Evolutionary conservation across 257 asterid species (phyloP), one percentile per base, ranked within the genome.

Genomic region (Solanum gandarillasii): DNA sequence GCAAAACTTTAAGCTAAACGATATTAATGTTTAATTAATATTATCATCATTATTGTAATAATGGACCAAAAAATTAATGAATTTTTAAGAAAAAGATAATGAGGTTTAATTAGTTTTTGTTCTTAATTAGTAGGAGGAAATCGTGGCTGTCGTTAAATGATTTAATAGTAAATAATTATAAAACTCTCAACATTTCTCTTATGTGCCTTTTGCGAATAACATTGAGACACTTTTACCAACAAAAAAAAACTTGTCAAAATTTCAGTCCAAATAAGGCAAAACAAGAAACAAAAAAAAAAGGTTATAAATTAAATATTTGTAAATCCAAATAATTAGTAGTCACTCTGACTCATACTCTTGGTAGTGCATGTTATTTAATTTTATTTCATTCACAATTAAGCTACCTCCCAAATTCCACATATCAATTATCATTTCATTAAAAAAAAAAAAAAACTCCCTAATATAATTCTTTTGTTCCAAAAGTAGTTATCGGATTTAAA

Each of bases 61-160:
- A 91, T 92, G 89, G 89, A 86, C 46, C 74, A 36, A 78, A 74
- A 62, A 89, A 90, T 2, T 72, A 89, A 62, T 86, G 84, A 84
- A 23, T 48, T 78, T 25, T 27, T 25, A 41, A 79, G 65, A 27
- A 43, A 79, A 43, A 20, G 31, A 74, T 35, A 21, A 79, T 78
- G n/a, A 25, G 84, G 84, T 41, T 79, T 79, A 74, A 74, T 74
- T 35, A 79, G 38, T 43, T 89, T 38, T 9, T 90, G 29, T 76
- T 43, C 88, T 85, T 85, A 87, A 90, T 48, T 90, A 92, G 93
- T 87, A 88, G 91, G 93, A 88, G 91, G 91, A 94, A 91, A 91
- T 90, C 91, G 89, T 93, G 94, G 93, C 83, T 92, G 94, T 91
- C 93, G 87, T 93, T 91, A 72, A 71, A 87, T 88, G 29, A 91